Evolutionary conservation across 768 basidiomycete genomes (phyloP), one percentile per base, ranked within the genome.

Genomic region (Leccinum subgranulosum): DNA sequence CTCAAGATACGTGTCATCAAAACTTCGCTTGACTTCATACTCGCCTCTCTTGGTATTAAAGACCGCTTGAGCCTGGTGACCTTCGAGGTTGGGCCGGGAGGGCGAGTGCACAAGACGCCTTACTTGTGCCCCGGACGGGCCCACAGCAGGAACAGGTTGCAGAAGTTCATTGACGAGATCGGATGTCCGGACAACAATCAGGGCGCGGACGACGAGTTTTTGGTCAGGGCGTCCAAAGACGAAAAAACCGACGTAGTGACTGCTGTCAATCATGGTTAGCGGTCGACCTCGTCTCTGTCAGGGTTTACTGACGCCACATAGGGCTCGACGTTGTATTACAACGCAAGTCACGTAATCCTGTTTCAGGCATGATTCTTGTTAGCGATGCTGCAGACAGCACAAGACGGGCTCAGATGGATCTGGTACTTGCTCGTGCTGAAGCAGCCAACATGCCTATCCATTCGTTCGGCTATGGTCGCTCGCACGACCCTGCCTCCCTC

Each of bases 241-340:
- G 95, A 98, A 74, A 92, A 94, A 74, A 92, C 92, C 27, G 96
- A 97, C 71, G 96, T 99, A 17, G 94, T 98, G 23, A 96, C 95
- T 11, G 97, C 95, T n/a, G 92, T 98, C 56, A 99, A 99, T 70
- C 88, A 96, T 66, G 93, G 92, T 87, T 53, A 51, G 76, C 58
- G 29, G 47, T 43, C 14, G 8, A 31, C 15, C 17, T 45, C n/a
- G 9, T 36, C 27, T 47, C 34, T 54, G 3, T 21, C 36, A 47
- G 23, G 41, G 21, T 52, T 51, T 51, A 25, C 28, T 45, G 36
- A 53, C 25, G 27, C 33, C 11, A 52, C 53, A 10, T 63, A 90
- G 93, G 90, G 43, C 83, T 98, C 31, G 97, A 99, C 70, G 86
- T 96, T 19, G 90, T 98, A 7, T 75, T 99, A 31, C 97, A 98